These are phyloP conservation scores for Xylaria sp. DNA, from an alignment of 2,329 filamentous ascomycete species.

Conservation along the genomic window DNA sequence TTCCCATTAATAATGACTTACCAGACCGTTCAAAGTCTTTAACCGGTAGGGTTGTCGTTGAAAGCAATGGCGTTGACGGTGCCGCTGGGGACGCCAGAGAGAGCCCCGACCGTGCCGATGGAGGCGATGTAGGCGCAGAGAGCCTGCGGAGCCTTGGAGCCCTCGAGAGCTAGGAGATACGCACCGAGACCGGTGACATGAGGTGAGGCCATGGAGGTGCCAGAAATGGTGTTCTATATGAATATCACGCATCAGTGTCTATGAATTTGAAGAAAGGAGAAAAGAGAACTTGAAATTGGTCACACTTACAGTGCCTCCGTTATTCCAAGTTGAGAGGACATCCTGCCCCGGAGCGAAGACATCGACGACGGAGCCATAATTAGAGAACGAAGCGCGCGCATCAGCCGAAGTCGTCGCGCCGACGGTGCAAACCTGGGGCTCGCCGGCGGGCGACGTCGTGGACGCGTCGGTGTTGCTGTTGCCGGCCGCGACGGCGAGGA, in stretches of 20 bases:
- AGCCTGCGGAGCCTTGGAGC: conserved; percentile 53
- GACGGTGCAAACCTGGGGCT: conserved; percentile 63
- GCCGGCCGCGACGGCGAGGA: conserved; percentile 66
- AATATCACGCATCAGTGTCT: conserved; percentile 38
- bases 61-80: conserved; percentile 53
- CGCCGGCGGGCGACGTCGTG: conserved; percentile 60
- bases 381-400: conserved; percentile 58
- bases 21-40: neutral
- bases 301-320: conserved; percentile 48
- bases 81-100: conserved; percentile 51
- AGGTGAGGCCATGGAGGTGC: conserved; percentile 72
- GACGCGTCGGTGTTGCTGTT: conserved; percentile 58
- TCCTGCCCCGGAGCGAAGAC: conserved; percentile 57
- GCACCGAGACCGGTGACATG: conserved; percentile 70
- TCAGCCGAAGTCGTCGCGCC: conserved; percentile 59
- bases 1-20: neutral
- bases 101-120: conserved; percentile 54
- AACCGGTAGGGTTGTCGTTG: conserved; percentile 47
- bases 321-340: conserved; percentile 57
- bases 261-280: neutral
- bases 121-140: conserved; percentile 57
- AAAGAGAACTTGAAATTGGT: neutral
- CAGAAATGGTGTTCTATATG: conserved; percentile 58
- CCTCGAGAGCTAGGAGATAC: conserved; percentile 63
- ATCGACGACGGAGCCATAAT: conserved; percentile 60